These are phyloP conservation scores for Fagus crenata DNA, from an alignment of 306 rosid genomes.

Conservation along the genomic window DNA sequence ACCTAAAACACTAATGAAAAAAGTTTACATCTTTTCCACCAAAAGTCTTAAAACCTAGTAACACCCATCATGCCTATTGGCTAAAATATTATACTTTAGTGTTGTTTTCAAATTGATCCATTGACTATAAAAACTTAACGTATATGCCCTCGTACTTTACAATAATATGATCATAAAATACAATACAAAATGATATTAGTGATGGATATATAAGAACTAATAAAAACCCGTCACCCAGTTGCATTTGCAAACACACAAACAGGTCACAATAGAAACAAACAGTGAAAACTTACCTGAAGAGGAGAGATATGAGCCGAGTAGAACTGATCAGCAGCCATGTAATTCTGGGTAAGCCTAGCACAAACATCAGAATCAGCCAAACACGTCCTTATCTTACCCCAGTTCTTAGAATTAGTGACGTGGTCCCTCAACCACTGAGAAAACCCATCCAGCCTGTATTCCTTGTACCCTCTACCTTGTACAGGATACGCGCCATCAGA, in stretches of 20 bases:
- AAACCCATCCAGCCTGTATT: slow-evolving; percentile 56
- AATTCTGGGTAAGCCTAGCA: slow-evolving; percentile 44
- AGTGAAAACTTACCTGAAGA: slow-evolving; percentile 54
- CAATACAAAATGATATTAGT: too few relatives aligned
- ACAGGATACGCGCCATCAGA: slow-evolving; percentile 59
- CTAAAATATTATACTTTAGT: too few relatives aligned
- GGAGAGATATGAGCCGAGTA: slow-evolving; percentile 68
- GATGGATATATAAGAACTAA: too few relatives aligned
- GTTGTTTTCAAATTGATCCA: too few relatives aligned
- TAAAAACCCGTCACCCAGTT: too few relatives aligned
- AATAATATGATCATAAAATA: too few relatives aligned
- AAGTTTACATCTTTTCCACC: background rate
- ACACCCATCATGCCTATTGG: too few relatives aligned
- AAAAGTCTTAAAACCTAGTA: background rate
- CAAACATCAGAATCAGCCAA: slow-evolving; percentile 75
- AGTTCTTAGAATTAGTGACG: slow-evolving; percentile 47
- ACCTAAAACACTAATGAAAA: background rate
- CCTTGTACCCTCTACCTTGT: slow-evolving; percentile 53
- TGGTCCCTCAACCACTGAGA: slow-evolving; percentile 68
- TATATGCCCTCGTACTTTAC: too few relatives aligned
- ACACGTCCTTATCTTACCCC: slow-evolving; percentile 69
- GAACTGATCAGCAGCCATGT: slow-evolving; percentile 59
- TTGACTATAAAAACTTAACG: too few relatives aligned
- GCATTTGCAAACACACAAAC: background rate
- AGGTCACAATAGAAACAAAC: background rate